Evolutionary conservation across 306 rosid genomes (phyloP).

Genomic region (Hippophae tibetana): DNA sequence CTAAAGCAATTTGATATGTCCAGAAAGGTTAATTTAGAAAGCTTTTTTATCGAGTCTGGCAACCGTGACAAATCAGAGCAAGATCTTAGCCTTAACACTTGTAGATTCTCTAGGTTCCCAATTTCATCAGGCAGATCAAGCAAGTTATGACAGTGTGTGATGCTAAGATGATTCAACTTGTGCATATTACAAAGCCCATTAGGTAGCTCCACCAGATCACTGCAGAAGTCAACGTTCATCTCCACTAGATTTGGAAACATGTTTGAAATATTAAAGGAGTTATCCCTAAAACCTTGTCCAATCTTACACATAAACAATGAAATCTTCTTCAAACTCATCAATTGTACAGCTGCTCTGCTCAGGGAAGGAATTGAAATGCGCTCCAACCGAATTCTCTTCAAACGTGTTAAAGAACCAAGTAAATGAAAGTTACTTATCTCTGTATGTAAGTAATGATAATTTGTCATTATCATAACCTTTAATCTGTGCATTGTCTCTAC

Average conservation of each 20-base stretch:
- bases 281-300: constrained; percentile 25
- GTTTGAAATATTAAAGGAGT: constrained; percentile 21
- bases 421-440: constrained; percentile 29
- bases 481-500: constrained; percentile 40
- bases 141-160: constrained; percentile 52
- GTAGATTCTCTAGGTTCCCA: constrained; percentile 34
- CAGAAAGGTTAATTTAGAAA: constrained; percentile 26
- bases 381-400: constrained; percentile 49
- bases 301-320: constrained; percentile 65
- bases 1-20: constrained; percentile 52
- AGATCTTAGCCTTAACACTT: constrained; percentile 40
- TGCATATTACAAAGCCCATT: constrained; percentile 20
- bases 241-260: constrained; percentile 43
- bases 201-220: constrained; percentile 38
- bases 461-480: constrained; percentile 43
- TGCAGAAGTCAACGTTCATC: constrained; percentile 50
- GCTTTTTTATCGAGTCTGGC: constrained; percentile 32
- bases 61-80: constrained; percentile 33
- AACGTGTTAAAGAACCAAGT: constrained; percentile 17
- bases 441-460: constrained; percentile 28
- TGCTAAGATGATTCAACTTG: constrained; percentile 34
- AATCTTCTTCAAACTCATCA: constrained; percentile 38
- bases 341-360: constrained; percentile 2
- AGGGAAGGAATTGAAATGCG: constrained; percentile 35
- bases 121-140: constrained; percentile 37